These are phyloP conservation scores for Thalassiosira gravida DNA, from an alignment of 352 stramenopile species.

Conservation along the genomic window DNA sequence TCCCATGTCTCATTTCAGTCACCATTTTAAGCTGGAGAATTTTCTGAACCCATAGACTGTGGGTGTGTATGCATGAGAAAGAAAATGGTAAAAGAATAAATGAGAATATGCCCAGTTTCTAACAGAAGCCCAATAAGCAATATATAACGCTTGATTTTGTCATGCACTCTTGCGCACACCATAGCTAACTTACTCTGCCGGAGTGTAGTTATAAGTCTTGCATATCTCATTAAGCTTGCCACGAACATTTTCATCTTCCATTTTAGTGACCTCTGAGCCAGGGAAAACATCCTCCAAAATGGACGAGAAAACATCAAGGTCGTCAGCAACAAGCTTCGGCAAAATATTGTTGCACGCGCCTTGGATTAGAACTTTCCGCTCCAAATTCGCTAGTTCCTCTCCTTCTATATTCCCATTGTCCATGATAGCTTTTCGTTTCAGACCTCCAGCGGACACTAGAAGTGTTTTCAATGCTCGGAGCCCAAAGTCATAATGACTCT, in stretches of 20 bases:
- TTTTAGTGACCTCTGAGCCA: conserved; percentile 83
- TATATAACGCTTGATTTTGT: too few relatives aligned
- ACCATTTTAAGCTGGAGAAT: conserved; percentile 98
- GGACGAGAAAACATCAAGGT: conserved; percentile 95
- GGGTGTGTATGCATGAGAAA: too few relatives aligned
- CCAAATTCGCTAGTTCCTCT: conserved; percentile 80
- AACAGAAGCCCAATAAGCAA: too few relatives aligned
- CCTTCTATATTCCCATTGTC: conserved; percentile 71
- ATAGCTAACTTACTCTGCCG: too few relatives aligned
- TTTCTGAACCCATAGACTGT: conserved; percentile 96
- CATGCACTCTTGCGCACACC: too few relatives aligned
- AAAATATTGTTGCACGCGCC: conserved; percentile 99
- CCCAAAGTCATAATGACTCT: conserved; percentile 99
- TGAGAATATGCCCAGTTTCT: too few relatives aligned
- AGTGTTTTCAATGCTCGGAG: conserved; percentile 99
- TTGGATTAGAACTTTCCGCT: conserved; percentile 94
- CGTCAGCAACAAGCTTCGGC: conserved; percentile 97
- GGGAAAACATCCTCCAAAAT: conserved; percentile 97
- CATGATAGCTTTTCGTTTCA: conserved; percentile 93
- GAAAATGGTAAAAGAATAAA: too few relatives aligned
- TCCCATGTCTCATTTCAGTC: conserved; percentile 89
- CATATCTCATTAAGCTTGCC: conserved; percentile 92
- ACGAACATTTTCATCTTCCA: conserved; percentile 90
- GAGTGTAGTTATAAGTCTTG: conserved; percentile 88
- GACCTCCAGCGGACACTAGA: conserved; percentile 95